Evolutionary conservation across 768 basidiomycete species (phyloP).

Genomic region (Suillus brevipes): DNA sequence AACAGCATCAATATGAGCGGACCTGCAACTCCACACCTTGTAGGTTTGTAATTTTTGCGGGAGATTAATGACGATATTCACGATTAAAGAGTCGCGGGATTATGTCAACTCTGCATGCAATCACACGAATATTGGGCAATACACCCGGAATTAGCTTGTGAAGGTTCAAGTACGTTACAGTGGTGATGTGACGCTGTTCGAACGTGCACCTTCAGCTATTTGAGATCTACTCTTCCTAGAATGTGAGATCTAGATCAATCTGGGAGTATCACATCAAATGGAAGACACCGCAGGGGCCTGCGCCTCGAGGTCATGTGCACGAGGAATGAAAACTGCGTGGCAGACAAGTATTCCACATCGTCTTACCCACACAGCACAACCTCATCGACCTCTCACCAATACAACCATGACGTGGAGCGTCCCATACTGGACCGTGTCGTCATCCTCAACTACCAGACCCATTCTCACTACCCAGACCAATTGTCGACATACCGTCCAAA

Average conservation of each 20-base stretch:
- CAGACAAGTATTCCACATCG: background rate
- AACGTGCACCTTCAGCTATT: background rate
- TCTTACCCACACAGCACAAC: background rate
- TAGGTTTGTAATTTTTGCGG: background rate
- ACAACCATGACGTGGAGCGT: constrained; percentile 5
- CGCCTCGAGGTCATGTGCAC: background rate
- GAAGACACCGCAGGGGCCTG: background rate
- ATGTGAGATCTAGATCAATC: background rate
- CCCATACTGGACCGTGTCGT: background rate
- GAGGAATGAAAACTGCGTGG: background rate
- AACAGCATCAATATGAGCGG: background rate
- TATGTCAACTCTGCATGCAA: background rate
- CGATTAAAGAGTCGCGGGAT: background rate
- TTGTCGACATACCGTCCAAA: background rate
- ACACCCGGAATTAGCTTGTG: background rate
- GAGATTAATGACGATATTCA: background rate
- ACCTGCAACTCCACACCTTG: background rate
- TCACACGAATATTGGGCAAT: background rate
- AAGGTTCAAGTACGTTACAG: background rate
- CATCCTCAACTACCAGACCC: background rate
- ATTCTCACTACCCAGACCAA: background rate
- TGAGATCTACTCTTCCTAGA: background rate
- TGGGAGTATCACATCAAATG: background rate
- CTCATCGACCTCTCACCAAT: background rate
- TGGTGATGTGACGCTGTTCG: background rate